Conservation (phyloP, 192 early-diverging fungal genomes). For the Diversispora eburnea region DNA sequence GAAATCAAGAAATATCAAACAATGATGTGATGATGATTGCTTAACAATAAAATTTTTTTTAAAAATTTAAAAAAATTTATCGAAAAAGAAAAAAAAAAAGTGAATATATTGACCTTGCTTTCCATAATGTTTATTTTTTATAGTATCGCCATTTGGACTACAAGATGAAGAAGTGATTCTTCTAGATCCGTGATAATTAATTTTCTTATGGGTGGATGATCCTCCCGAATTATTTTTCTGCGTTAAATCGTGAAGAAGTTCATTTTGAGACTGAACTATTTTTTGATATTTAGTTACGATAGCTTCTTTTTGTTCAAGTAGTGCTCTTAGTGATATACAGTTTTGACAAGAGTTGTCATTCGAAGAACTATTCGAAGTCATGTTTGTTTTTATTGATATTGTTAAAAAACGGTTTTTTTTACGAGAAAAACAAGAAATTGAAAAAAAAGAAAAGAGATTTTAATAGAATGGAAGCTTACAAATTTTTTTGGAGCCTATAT, state of each 20-base stretch:
- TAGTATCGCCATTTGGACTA: neutral
- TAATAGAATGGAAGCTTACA: no score
- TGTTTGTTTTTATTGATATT: no score
- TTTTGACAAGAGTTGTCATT: slow-evolving; percentile 12
- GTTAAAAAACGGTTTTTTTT: no score
- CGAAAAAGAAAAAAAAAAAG: neutral
- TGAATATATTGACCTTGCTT: neutral
- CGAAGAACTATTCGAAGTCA: no score
- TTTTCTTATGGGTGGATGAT: neutral
- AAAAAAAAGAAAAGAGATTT: no score
- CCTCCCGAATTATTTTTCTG: neutral
- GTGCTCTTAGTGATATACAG: neutral
- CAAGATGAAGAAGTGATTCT: neutral
- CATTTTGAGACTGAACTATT: slow-evolving; percentile 3
- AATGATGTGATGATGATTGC: no score
- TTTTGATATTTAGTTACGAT: slow-evolving; percentile 14
- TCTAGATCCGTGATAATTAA: neutral
- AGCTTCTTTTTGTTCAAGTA: slow-evolving; percentile 17
- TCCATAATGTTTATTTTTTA: neutral
- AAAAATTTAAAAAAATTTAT: neutral
- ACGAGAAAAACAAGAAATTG: no score
- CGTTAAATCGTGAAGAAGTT: slow-evolving; percentile 7
- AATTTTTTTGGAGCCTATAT: no score
- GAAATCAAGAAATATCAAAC: no score
- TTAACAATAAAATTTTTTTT: no score